Evolutionary conservation across 1,284 basidiomycete genomes (phyloP).

Genomic region (Fomitopsis pinicola): DNA sequence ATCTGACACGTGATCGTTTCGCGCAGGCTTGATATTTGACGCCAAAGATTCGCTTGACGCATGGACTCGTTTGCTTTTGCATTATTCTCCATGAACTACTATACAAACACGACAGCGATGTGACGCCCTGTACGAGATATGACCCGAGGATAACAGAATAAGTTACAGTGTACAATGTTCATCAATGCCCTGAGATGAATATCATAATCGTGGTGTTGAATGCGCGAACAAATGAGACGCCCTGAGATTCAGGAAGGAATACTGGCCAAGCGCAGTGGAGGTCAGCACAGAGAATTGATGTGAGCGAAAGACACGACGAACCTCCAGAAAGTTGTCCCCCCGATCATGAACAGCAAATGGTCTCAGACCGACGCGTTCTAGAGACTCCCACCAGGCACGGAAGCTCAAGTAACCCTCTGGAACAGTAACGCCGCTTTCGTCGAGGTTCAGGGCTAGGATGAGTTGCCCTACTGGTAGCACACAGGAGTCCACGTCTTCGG

Average conservation of each 20-base stretch:
- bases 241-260: conserved; percentile 38
- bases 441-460: conserved; percentile 33
- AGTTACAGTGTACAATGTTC: neutral
- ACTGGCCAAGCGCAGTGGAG: conserved; percentile 19
- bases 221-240: conserved; percentile 12
- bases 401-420: conserved; percentile 28
- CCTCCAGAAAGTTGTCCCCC: conserved; percentile 31
- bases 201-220: neutral
- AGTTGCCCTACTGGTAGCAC: conserved; percentile 32
- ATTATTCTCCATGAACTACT: neutral
- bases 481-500: neutral
- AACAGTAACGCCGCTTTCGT: conserved; percentile 17
- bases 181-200: neutral
- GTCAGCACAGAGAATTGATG: neutral
- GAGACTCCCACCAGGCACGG: conserved; percentile 23
- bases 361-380: conserved; percentile 20
- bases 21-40: neutral
- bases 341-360: conserved; percentile 24
- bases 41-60: no score
- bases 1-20: neutral
- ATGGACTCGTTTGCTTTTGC: no score
- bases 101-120: neutral
- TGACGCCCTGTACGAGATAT: neutral
- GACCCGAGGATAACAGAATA: neutral
- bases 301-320: conserved; percentile 11